phyloP scores from a whole-genome alignment of 2,329 filamentous ascomycete species.

The Arthroderma sp. region DNA sequence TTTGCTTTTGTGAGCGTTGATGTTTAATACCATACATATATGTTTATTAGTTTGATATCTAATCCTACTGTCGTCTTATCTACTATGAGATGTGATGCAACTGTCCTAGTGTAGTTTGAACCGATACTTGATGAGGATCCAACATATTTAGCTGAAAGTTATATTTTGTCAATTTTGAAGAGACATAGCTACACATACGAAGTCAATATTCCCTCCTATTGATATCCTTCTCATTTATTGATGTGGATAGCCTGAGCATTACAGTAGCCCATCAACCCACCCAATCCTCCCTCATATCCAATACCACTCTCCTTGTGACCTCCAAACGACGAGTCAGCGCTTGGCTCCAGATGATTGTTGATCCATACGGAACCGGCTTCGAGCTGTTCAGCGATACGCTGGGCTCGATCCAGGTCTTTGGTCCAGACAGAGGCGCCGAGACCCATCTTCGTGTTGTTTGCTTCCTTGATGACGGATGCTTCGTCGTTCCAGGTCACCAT shows the following conservation, averaged over 20 bases:
- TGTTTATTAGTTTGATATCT: neutral
- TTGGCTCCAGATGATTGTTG: constrained; percentile 35
- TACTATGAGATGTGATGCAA: neutral
- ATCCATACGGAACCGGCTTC: constrained; percentile 51
- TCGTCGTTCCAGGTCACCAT: constrained; percentile 51
- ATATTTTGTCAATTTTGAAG: too few relatives aligned
- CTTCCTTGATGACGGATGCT: constrained; percentile 45
- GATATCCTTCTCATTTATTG: constrained; percentile 16
- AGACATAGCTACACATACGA: too few relatives aligned
- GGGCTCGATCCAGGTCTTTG: constrained; percentile 40
- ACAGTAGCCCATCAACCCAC: constrained; percentile 32
- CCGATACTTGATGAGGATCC: too few relatives aligned
- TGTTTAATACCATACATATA: neutral
- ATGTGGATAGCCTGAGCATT: constrained; percentile 28
- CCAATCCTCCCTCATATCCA: constrained; percentile 37
- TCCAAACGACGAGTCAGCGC: constrained; percentile 32
- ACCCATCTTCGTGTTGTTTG: constrained; percentile 43
- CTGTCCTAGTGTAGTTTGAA: too few relatives aligned
- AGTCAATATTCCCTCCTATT: too few relatives aligned
- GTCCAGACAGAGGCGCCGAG: constrained; percentile 50
- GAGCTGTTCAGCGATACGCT: constrained; percentile 42
- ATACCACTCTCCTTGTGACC: constrained; percentile 44
- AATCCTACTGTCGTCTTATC: neutral
- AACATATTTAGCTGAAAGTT: too few relatives aligned
- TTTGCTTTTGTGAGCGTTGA: neutral